These are phyloP conservation scores for Plasmodium malariae DNA, from an alignment of 169 alveolate species.

Conservation along the genomic window DNA sequence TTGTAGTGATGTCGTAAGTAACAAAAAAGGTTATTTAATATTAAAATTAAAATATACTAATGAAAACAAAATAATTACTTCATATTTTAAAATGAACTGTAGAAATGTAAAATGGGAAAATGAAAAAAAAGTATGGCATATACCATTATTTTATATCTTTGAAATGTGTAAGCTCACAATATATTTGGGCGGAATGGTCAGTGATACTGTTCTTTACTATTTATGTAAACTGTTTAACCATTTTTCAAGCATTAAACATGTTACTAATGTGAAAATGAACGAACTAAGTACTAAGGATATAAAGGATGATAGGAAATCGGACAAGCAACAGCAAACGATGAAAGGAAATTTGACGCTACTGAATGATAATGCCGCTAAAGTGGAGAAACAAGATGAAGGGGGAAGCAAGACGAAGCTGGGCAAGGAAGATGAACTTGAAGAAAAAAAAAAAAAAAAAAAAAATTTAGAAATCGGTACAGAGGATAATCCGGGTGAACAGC, in stretches of 20 bases:
- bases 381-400: neutral
- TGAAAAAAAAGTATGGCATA: slow-evolving; percentile 70
- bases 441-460: neutral
- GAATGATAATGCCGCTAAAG: too few species aligned
- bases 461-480: neutral
- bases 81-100: slow-evolving; percentile 68
- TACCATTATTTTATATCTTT: slow-evolving; percentile 57
- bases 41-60: slow-evolving; percentile 59
- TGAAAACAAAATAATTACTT: slow-evolving; percentile 63
- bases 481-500: neutral
- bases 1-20: slow-evolving; percentile 31
- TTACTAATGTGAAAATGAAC: neutral
- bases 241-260: slow-evolving; percentile 39
- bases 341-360: neutral
- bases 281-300: neutral
- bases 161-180: slow-evolving; percentile 49
- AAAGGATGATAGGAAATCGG: neutral
- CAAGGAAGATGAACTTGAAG: neutral
- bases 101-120: slow-evolving; percentile 62
- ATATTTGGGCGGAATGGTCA: slow-evolving; percentile 54
- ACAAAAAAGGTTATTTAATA: slow-evolving; percentile 50
- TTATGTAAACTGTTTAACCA: slow-evolving; percentile 51
- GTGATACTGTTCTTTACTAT: slow-evolving; percentile 53
- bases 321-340: neutral
- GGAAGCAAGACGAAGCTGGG: neutral